Evolutionary conservation across 306 rosid species (phyloP), one percentile per base, ranked within the genome.

Genomic region (Cicer cuneatum): DNA sequence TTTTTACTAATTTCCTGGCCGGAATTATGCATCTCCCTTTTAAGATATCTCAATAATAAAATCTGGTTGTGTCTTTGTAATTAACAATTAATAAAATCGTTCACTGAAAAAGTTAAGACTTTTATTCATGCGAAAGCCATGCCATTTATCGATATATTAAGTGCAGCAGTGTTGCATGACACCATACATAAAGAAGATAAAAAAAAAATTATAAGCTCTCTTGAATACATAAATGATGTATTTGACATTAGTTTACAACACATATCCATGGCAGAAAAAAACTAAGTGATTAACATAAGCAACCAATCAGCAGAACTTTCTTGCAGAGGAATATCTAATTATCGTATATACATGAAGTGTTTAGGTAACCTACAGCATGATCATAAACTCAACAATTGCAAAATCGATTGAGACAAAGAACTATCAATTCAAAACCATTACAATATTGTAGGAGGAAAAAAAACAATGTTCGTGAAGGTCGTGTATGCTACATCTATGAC

Each of bases 401-500:
- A 81, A 61, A 78, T 71, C 71, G 63, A 78, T 71, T n/a, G 66
- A 42, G 76, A 41, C 62, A 52, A 62, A 73, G 67, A 52, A 70
- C 38, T 46, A 49, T 35, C 24, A 59, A 80, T 59, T 48, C 58
- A 66, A 45, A 85, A 82, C 83, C 81, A 77, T 74, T 85, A 82
- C 83, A 83, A 51, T 70, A 75, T 75, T 80, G 81, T 70, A 73
- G 10, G 72, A 48, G 46, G 3, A 4, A 60, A 41, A 77, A 80
- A 75, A 67, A 65, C 68, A 79, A 69, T 80, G 80, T 83, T 39
- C 74, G 72, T 78, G 84, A 80, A 81, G 84, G 83, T 80, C 84
- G 73, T 73, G 64, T 41, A 80, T 74, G 69, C 74, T 77, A 72
- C 77, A 82, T 49, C 74, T 53, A 80, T 72, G 74, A 77, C 81